Percentiles rank a stretch among this genome's conserved stretches.
phyloP scores from a whole-genome alignment of 306 rosid species.

The Quercus aquifolioides region DNA sequence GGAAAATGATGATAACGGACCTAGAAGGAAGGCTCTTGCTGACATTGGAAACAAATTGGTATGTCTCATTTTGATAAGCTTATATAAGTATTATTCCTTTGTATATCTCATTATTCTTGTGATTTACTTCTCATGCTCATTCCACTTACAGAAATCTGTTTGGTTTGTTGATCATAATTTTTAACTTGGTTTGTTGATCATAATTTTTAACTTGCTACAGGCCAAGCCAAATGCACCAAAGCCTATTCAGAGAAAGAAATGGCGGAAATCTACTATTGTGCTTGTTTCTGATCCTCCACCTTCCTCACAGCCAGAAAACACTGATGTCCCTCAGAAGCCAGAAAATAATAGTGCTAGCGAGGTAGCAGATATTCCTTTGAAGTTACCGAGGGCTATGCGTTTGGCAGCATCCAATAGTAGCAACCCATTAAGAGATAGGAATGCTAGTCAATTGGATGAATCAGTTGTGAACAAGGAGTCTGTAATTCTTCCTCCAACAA shows the following conservation, averaged over 20 bases:
- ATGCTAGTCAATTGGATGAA: conserved; percentile 52
- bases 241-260: conserved; percentile 71
- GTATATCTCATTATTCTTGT: neutral
- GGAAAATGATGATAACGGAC: conserved; percentile 36
- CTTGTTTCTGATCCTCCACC: conserved; percentile 53
- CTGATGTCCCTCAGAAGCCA: conserved; percentile 36
- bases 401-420: conserved; percentile 39
- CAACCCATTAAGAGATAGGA: conserved; percentile 60
- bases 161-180: neutral
- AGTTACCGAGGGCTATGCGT: conserved; percentile 58
- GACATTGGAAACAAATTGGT: conserved; percentile 84
- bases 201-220: conserved; percentile 26
- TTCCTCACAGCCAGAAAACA: conserved; percentile 38
- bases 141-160: neutral
- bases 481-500: conserved; percentile 37
- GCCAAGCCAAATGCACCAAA: conserved; percentile 55
- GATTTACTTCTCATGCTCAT: neutral
- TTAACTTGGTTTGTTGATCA: neutral
- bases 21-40: conserved; percentile 62
- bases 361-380: conserved; percentile 40
- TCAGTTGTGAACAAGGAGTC: conserved; percentile 47
- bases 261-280: conserved; percentile 59
- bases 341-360: conserved; percentile 35
- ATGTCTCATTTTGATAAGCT: conserved; percentile 7
- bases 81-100: neutral